Base-by-base conservation (phyloP, 1,139 yeast genomes). In the Geotrichum cucujoidarum region DNA sequence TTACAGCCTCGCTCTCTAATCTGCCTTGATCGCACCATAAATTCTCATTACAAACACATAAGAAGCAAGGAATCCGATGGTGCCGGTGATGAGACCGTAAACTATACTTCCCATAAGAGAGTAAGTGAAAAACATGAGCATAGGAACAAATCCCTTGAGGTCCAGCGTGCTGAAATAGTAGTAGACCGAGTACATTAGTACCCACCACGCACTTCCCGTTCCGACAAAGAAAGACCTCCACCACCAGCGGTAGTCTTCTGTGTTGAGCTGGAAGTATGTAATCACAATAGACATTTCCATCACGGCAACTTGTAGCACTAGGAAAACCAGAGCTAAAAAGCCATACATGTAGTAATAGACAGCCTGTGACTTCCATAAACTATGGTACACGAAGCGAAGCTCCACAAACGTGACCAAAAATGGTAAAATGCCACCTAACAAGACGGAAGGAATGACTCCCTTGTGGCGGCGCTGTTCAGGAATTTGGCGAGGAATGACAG, bases 401-500 rank as follows among this genome's bases (percentile, higher is more conserved):
- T 88, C 95, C 46, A 85, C 89, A 59, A 83, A 83, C 14, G 85
- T 81, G n/a, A 87, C 80, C 16, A 83, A 80, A 62, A 86, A 87
- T 20, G 95, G 95, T 43, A 84, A 73, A 37, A 81, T 52, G 1
- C 95, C 95, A 57, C 82, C 82, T 0, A 77, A 56, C 10, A 67
- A 45, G 11, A 63, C 56, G 5, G 62, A 54, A 33, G 57, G 55
- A 33, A 53, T 38, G 18, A 62, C 56, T 21, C 60, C 61, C 49
- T 68, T 61, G 53, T 69, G 69, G 47, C 66, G 61, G 17, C 75
- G 75, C 54, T 68, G 73, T 25, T 53, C 57, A 10, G 78, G 75
- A 14, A 73, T 62, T 24, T 64, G 63, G 14, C 68, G 63, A 29
- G 67, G 60, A 13, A 68, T 64, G 27, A 57, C 57, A 18, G 64